Conservation (phyloP, 495 filamentous ascomycete species). For the Rhizodiscina lignyota region DNA sequence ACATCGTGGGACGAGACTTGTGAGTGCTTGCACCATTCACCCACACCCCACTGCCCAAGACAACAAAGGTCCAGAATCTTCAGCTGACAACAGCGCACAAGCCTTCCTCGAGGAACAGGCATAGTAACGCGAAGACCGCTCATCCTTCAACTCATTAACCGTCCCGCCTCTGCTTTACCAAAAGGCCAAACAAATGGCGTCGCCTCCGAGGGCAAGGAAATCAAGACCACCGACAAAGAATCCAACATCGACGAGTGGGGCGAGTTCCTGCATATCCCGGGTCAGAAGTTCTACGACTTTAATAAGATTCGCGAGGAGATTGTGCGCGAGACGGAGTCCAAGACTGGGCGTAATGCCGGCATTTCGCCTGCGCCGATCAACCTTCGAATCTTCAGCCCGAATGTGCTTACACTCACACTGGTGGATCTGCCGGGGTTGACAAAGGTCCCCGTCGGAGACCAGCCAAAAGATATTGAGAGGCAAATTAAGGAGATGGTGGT, state of each 20-base stretch:
- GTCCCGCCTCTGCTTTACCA: constrained; percentile 36
- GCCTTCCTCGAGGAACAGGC: constrained; percentile 91
- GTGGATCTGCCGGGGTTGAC: constrained; percentile 96
- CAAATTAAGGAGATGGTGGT: constrained; percentile 98
- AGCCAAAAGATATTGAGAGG: constrained; percentile 93
- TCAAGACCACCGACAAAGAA: constrained; percentile 60
- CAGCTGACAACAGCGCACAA: constrained; percentile 23
- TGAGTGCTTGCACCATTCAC: constrained; percentile 29
- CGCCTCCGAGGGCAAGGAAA: constrained; percentile 29
- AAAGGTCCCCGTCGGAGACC: constrained; percentile 95
- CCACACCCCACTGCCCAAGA: too few species aligned
- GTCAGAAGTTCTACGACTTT: constrained; percentile 97
- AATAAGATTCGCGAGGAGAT: constrained; percentile 99
- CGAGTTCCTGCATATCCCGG: constrained; percentile 96
- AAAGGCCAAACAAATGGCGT: constrained; percentile 57
- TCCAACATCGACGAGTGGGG: constrained; percentile 94
- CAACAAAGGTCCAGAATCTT: constrained; percentile 2
- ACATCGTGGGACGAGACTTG: constrained; percentile 98
- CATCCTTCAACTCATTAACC: constrained; percentile 95
- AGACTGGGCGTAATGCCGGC: constrained; percentile 90
- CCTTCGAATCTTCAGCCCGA: constrained; percentile 92
- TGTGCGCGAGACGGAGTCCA: constrained; percentile 86
- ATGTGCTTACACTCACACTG: constrained; percentile 91
- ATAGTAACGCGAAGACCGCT: constrained; percentile 95
- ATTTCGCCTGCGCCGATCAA: constrained; percentile 96